A percentile compares a stretch with the other conserved stretches of the same genome.
Evolutionary conservation across 2,329 filamentous ascomycete genomes (phyloP).

Genomic region (Aureobasidium sp.): DNA sequence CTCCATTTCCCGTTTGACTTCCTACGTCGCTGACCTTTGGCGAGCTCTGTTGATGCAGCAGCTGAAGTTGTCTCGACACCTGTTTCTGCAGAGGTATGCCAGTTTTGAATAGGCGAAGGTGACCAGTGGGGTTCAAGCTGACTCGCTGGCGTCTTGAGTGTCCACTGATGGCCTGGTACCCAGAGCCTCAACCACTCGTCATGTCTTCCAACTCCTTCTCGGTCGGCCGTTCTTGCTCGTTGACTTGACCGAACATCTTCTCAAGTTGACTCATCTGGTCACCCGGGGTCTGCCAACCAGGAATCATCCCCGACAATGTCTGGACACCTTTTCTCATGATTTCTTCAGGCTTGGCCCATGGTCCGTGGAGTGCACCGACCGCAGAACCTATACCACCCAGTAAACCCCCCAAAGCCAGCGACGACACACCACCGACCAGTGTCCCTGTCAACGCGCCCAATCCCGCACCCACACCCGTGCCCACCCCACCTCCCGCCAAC

Average conservation of each 20-base stretch:
- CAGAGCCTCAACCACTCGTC: not conserved
- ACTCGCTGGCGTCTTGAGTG: too few species aligned
- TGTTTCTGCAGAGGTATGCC: too few species aligned
- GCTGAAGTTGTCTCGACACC: too few species aligned
- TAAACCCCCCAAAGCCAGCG: slow-evolving; percentile 5
- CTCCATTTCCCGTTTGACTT: not conserved
- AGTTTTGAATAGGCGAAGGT: too few species aligned
- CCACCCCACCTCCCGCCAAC: slow-evolving; percentile 22
- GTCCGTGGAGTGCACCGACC: not conserved
- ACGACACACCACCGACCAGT: slow-evolving; percentile 22
- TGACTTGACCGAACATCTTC: not conserved
- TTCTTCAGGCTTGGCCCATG: not conserved
- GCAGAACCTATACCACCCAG: not conserved
- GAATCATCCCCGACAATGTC: not conserved
- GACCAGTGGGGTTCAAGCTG: too few species aligned
- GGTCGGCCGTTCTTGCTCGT: not conserved
- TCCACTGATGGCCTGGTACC: not conserved
- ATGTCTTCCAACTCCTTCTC: not conserved
- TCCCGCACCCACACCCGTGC: slow-evolving; percentile 19
- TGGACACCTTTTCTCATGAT: not conserved
- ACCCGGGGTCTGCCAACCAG: not conserved
- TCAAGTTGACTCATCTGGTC: not conserved
- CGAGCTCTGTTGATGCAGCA: too few species aligned
- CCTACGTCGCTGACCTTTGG: too few species aligned
- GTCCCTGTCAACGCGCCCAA: slow-evolving; percentile 24